These are phyloP conservation scores for Penicillium sp. DNA, from an alignment of 2,329 filamentous ascomycete species.

Conservation along the genomic window DNA sequence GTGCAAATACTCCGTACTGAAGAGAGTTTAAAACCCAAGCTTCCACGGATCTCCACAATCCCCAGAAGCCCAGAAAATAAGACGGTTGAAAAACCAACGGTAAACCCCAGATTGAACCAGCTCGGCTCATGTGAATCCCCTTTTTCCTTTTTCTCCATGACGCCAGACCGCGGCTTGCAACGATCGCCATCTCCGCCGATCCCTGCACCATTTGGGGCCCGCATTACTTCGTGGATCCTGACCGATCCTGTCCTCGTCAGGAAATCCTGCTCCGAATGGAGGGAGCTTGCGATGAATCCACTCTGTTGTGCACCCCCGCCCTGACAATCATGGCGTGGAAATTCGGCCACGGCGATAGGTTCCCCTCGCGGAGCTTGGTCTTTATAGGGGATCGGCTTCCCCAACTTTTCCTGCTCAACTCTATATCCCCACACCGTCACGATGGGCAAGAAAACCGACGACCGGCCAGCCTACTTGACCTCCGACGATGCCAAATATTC, in stretches of 20 bases:
- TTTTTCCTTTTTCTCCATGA: conserved; percentile 2
- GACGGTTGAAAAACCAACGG: too few species aligned
- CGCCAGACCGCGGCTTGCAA: conserved; percentile 17
- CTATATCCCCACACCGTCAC: conserved; percentile 6
- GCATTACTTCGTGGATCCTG: conserved; percentile 12
- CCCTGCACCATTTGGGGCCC: conserved; percentile 9
- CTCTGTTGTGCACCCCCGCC: conserved; percentile 1
- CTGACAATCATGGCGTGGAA: conserved; percentile 15
- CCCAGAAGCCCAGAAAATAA: too few species aligned
- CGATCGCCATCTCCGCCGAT: conserved; percentile 23
- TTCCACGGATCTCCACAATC: too few species aligned
- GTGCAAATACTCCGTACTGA: neutral
- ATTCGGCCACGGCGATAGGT: too few species aligned
- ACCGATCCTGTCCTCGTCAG: too few species aligned
- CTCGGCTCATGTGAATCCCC: conserved; percentile 20
- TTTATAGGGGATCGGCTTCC: conserved; percentile 6
- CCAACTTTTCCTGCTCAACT: neutral
- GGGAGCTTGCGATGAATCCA: too few species aligned
- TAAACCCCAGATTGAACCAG: too few species aligned
- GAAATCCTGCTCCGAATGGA: too few species aligned
- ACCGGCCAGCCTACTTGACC: conserved; percentile 24
- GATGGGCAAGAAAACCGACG: conserved; percentile 22
- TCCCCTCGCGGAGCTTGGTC: neutral
- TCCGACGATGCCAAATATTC: conserved; percentile 28
- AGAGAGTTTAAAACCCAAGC: neutral